These are phyloP conservation scores for Panicum hallii DNA, from an alignment of 202 grass and related monocot species.

Conservation along the genomic window DNA sequence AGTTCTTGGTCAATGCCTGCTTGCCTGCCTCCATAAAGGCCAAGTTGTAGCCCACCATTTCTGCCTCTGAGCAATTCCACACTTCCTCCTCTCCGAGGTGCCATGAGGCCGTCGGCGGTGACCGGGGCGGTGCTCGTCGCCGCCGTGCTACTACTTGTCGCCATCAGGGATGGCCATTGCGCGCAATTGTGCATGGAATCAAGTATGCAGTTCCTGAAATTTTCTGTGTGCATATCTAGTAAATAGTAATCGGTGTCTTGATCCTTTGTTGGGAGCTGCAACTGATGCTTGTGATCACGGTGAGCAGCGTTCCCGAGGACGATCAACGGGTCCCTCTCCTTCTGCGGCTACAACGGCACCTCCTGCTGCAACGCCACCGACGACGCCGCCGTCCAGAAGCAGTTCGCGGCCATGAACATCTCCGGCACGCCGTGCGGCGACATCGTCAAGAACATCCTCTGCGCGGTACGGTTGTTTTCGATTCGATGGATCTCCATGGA, in stretches of 20 bases:
- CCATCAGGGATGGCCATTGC: conserved; percentile 55
- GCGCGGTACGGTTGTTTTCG: conserved; percentile 49
- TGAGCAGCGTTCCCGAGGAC: conserved; percentile 61
- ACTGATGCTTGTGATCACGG: conserved; percentile 32
- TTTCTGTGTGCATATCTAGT: background rate
- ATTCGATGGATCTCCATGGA: background rate
- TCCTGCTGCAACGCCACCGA: conserved; percentile 82
- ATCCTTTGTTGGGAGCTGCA: background rate
- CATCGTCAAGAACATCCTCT: conserved; percentile 72
- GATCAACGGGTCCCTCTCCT: conserved; percentile 63
- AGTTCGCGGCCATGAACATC: conserved; percentile 83
- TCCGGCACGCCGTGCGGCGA: conserved; percentile 68
- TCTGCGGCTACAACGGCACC: conserved; percentile 76
- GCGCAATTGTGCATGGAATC: conserved; percentile 75
- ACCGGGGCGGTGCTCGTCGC: background rate
- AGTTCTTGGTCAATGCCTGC: conserved; percentile 42
- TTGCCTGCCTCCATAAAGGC: conserved; percentile 36
- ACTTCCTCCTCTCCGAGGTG: background rate
- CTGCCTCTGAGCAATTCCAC: background rate
- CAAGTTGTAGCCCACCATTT: background rate
- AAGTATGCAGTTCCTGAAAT: conserved; percentile 33
- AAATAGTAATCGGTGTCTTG: background rate
- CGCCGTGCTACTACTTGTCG: conserved; percentile 44
- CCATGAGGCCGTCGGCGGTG: conserved; percentile 40
- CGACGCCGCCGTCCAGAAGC: conserved; percentile 52